Base-by-base conservation (phyloP, 208 protist species). In the Leishmania major region DNA sequence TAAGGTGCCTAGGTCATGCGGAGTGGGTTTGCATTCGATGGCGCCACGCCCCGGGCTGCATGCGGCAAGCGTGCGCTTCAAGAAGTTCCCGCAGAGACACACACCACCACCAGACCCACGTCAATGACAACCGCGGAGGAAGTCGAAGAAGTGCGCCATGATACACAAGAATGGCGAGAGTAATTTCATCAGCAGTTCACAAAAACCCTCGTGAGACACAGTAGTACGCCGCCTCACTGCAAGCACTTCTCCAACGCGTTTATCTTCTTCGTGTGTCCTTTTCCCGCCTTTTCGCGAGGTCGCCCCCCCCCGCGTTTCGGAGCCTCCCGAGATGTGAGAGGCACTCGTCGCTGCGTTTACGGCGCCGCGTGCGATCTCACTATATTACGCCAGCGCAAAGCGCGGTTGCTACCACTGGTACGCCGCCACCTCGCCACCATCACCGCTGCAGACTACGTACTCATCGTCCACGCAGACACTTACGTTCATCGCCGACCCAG, bases 401-500 rank as follows among this genome's bases (percentile, higher is more conserved):
- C 28, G 22, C 70, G 11, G 28, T 19, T 37, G 22, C 77, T 86
- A 93, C 57, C 82, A 76, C 35, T 66, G 57, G 62, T 89, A 88
- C 43, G 90, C 40, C 64, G 86, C 75, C 17, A 94, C 49, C 59
- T 88, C 84, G 3, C 79, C 59, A 13, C 82, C 82, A 22, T 80
- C 77, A 35, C 89, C 85, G 49, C 86, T 81, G 57, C 87, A 90
- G 53, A 92, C 59, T 45, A 89, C 75, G 60, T 80, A 75, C 47
- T 72, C 60, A 31, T 92, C 89, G 10, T 62, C 75, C 11, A 92
- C 75, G 25, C 85, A 85, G 19, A 75, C 75, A n/a, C 83, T 84
- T 66, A 87, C 87, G 45, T 87, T 83, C 77, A 86, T 85, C 11
- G 67, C 60, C 7, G 81, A 66, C 53, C 80, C 71, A 28, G 22